A percentile compares a stretch with the other conserved stretches of the same genome.
Conservation (phyloP, 306 rosid species). For the Alnus rubra region DNA sequence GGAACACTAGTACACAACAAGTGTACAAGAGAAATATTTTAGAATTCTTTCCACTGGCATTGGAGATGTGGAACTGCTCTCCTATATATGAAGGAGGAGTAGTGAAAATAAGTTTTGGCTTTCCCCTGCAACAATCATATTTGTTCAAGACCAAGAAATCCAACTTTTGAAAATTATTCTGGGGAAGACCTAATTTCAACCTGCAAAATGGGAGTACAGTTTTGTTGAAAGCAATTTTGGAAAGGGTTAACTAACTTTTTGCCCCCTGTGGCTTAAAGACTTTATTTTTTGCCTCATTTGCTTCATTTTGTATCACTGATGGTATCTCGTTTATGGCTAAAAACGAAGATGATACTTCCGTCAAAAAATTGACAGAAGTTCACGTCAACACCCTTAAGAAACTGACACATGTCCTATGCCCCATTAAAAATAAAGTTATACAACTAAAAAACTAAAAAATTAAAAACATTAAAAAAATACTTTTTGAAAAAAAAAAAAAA, state of each 20-base stretch:
- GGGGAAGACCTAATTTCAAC: slow-evolving; percentile 6
- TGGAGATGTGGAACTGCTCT: slow-evolving; percentile 1
- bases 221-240: not conserved
- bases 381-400: too few species aligned
- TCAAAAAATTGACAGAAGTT: too few species aligned
- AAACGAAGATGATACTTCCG: too few species aligned
- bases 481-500: too few species aligned
- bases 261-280: too few species aligned
- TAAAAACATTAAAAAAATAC: too few species aligned
- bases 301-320: too few species aligned
- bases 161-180: not conserved
- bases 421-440: too few species aligned
- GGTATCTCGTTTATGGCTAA: too few species aligned
- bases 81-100: not conserved
- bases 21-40: not conserved
- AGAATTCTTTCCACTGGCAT: not conserved
- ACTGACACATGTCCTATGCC: too few species aligned
- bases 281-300: too few species aligned
- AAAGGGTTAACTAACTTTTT: not conserved
- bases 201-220: slow-evolving; percentile 1
- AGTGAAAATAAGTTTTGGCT: slow-evolving; percentile 2
- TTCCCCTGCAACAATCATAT: not conserved
- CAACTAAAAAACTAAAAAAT: too few species aligned
- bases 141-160: not conserved
- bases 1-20: not conserved